phyloP scores from a whole-genome alignment of 1,139 yeast genomes.

The Suhomyces kunorum region DNA sequence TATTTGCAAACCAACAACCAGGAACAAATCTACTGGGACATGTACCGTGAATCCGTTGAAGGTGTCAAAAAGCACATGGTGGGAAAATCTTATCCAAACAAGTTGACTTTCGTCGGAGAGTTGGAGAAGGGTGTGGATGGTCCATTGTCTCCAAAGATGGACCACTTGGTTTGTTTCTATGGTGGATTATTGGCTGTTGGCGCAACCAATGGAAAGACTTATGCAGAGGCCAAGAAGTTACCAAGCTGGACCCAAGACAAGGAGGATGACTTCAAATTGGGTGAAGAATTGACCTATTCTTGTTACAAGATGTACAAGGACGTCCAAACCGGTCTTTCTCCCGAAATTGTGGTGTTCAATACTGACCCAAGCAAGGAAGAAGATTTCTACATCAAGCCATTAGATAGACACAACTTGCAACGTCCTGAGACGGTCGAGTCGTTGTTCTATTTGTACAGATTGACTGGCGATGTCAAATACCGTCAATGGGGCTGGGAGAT shows the following conservation, averaged over 20 bases:
- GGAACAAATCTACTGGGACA: slow-evolving; percentile 62
- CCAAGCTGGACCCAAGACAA: slow-evolving; percentile 39
- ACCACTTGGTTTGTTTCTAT: slow-evolving; percentile 88
- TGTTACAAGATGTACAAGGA: slow-evolving; percentile 83
- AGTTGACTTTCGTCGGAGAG: slow-evolving; percentile 76
- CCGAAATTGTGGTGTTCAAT: slow-evolving; percentile 86
- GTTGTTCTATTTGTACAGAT: slow-evolving; percentile 73
- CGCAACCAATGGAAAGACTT: slow-evolving; percentile 72
- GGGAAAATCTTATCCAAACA: slow-evolving; percentile 60
- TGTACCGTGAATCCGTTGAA: slow-evolving; percentile 75
- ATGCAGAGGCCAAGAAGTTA: slow-evolving; percentile 50
- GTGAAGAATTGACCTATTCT: slow-evolving; percentile 73
- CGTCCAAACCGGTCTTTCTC: slow-evolving; percentile 76
- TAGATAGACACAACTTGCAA: slow-evolving; percentile 81
- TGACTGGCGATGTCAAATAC: slow-evolving; percentile 80
- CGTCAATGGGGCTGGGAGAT: slow-evolving; percentile 92
- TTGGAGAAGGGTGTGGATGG: slow-evolving; percentile 66
- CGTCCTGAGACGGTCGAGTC: slow-evolving; percentile 96
- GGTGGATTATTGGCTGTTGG: slow-evolving; percentile 91
- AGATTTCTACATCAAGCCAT: slow-evolving; percentile 70
- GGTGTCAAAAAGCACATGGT: slow-evolving; percentile 72
- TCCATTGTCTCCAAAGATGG: slow-evolving; percentile 76
- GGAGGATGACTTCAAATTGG: slow-evolving; percentile 62
- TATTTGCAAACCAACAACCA: slow-evolving; percentile 71
- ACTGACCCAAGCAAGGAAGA: slow-evolving; percentile 28